Conservation (phyloP, 495 filamentous ascomycete species). For the Xylaria longipes region DNA sequence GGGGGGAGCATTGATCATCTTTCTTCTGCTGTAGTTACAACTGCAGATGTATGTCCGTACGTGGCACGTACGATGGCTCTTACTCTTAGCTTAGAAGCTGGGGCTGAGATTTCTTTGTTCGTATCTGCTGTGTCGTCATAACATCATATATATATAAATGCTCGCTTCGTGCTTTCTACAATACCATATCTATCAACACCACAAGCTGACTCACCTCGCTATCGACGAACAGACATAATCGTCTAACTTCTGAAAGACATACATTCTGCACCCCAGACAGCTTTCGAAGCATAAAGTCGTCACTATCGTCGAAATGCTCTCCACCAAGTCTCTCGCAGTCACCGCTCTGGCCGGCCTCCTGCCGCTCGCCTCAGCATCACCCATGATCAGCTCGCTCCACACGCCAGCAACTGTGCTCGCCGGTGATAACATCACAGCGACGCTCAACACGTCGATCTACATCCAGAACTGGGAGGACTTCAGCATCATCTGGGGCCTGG, state of each 20-base stretch:
- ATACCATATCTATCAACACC: not conserved
- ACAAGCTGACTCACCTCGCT: not conserved
- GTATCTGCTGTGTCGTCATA: not conserved
- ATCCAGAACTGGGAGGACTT: conserved; percentile 45
- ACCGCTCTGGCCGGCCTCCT: conserved; percentile 23
- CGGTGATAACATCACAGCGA: conserved; percentile 29
- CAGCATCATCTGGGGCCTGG: conserved; percentile 39
- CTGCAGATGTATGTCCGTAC: not conserved
- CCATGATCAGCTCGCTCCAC: conserved; percentile 23
- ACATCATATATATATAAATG: not conserved
- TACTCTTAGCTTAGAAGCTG: not conserved
- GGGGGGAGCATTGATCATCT: not conserved
- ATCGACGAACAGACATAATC: not conserved
- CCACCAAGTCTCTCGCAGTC: conserved; percentile 26
- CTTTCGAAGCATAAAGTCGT: not conserved
- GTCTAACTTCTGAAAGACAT: not conserved
- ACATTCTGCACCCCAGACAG: not conserved
- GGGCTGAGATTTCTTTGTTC: not conserved
- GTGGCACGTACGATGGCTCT: not conserved
- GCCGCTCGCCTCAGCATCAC: conserved; percentile 25
- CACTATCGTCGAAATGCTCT: conserved; percentile 31
- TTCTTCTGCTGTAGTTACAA: not conserved
- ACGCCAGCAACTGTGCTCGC: conserved; percentile 26
- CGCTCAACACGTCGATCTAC: conserved; percentile 35
- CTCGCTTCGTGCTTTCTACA: not conserved